phyloP scores from a whole-genome alignment of 2,329 filamentous ascomycete species.

The Ampelomyces quisqualis region DNA sequence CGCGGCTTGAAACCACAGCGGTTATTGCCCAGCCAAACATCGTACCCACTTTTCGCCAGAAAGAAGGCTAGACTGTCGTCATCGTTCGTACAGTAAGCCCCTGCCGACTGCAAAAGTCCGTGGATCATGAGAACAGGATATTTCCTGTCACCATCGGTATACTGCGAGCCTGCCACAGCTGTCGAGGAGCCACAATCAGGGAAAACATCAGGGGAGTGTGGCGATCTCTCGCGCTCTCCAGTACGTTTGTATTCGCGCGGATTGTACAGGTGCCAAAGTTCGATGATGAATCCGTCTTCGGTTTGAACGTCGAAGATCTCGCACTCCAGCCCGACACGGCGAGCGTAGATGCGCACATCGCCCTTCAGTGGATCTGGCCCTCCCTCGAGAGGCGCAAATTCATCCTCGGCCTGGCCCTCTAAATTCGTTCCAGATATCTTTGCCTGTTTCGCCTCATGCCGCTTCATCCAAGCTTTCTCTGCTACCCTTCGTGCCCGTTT shows the following conservation, averaged over 20 bases:
- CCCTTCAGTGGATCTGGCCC: constrained; percentile 76
- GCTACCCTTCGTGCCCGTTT: constrained; percentile 58
- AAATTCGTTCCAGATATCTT: constrained; percentile 46
- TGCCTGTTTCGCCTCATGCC: constrained; percentile 37
- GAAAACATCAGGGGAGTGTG: constrained; percentile 65
- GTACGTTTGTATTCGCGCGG: constrained; percentile 68
- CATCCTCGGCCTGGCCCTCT: constrained; percentile 45
- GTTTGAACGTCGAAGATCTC: constrained; percentile 85
- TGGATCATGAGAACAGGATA: constrained; percentile 88
- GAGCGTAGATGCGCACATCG: constrained; percentile 82
- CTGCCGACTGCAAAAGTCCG: constrained; percentile 81
- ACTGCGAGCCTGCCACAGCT: constrained; percentile 28
- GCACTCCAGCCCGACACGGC: constrained; percentile 81
- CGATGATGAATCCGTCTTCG: constrained; percentile 89
- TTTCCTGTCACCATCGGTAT: constrained; percentile 53
- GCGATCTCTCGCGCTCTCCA: constrained; percentile 51
- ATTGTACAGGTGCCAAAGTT: constrained; percentile 86
- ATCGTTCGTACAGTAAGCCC: constrained; percentile 87
- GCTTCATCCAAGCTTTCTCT: constrained; percentile 62
- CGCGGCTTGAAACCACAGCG: constrained; percentile 80
- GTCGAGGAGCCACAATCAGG: constrained; percentile 36
- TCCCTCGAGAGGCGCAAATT: constrained; percentile 75
- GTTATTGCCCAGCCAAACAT: constrained; percentile 95
- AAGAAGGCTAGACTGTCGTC: constrained; percentile 89
- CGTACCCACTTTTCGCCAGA: constrained; percentile 86